Base-by-base conservation (phyloP, 768 basidiomycete species). In the Lentinula lateritia region DNA sequence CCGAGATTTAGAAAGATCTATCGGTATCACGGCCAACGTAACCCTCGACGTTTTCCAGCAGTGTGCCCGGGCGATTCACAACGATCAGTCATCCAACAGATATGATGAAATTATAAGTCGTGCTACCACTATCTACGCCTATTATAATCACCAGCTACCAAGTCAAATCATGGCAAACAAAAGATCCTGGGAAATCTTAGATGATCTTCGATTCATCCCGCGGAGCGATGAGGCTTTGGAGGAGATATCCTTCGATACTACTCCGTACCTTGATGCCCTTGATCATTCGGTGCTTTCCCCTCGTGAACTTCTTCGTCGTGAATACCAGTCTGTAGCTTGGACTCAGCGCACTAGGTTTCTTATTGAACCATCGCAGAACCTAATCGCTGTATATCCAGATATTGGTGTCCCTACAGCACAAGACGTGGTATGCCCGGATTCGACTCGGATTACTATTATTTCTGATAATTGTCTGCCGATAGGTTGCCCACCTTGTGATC, bases 321-420 rank as follows among this genome's bases (percentile, higher is more conserved):
- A 77, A 39, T 75, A 71, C 53, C 75, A 78, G 64, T 60, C 75
- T 0, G 70, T 84, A 10, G 76, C 76, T 6, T 84, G 83, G 83
- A 80, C 79, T 4, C 82, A 84, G 58, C 68, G 80, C n/a, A 80
- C 72, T 2, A 58, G 69, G 15, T 75, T 76, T 36, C 42, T 60
- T 2, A 52, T 59, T 3, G 64, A 69, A 20, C 78, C 78, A 5
- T 55, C 68, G 18, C 68, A 67, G 41, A 65, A 71, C 39, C 54
- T 81, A 7, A 59, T 74, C 10, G 60, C 73, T 4, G 76, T 72
- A 2, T 70, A 80, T 67, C 68, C 72, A 7, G 62, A 52, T 4
- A 68, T 84, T 6, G 81, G 83, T 3, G 50, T 65, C 13, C 82
- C 83, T 1, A 70, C 70, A 20, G 64, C 71, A 9, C 32, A 46